phyloP scores from a whole-genome alignment of 169 alveolate genomes.

The Cryptosporidium meleagridis region DNA sequence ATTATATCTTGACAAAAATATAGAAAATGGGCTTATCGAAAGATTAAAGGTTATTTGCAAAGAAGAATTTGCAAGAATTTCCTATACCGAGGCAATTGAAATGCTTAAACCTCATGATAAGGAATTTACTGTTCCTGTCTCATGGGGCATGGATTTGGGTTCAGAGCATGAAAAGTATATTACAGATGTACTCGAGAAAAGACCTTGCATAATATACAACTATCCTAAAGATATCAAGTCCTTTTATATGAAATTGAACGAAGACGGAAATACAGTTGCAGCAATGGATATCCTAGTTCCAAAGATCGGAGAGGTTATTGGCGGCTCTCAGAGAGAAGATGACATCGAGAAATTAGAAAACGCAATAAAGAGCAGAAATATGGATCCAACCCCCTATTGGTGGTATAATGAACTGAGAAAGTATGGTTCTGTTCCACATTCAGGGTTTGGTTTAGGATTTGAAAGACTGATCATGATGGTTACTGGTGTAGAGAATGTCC shows the following conservation, averaged over 20 bases:
- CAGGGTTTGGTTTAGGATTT: conserved; percentile 99
- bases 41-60: conserved; percentile 87
- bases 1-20: conserved; percentile 86
- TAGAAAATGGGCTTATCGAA: conserved; percentile 91
- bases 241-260: conserved; percentile 95
- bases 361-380: conserved; percentile 89
- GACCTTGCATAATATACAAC: conserved; percentile 97
- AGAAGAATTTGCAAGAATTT: conserved; percentile 93
- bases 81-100: conserved; percentile 97
- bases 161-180: conserved; percentile 97
- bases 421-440: conserved; percentile 97
- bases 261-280: conserved; percentile 95
- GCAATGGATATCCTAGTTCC: conserved; percentile 98
- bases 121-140: conserved; percentile 68
- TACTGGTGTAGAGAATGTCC: conserved; percentile 98
- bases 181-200: conserved; percentile 94
- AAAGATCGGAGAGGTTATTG: conserved; percentile 97
- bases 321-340: conserved; percentile 99
- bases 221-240: conserved; percentile 98
- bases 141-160: conserved; percentile 98
- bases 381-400: conserved; percentile 88
- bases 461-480: conserved; percentile 97
- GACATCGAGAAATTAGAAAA: conserved; percentile 89
- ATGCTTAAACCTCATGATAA: conserved; percentile 83
- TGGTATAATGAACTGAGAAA: conserved; percentile 93